Base-by-base conservation (phyloP, 805 yeast species). In the Vanderwaltozyma tropicalis region DNA sequence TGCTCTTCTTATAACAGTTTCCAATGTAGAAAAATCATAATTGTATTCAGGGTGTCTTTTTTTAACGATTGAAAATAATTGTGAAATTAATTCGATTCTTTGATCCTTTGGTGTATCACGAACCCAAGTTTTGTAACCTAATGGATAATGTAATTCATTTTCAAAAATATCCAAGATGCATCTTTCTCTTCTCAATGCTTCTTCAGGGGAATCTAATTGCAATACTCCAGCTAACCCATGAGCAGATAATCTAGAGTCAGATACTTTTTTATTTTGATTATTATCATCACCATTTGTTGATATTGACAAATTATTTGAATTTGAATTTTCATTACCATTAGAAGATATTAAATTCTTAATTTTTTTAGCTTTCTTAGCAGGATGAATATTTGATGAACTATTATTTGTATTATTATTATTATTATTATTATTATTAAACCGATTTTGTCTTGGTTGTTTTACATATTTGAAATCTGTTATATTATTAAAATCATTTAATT, bases 61-160 rank as follows among this genome's bases (percentile, higher is more conserved):
- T 24, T 62, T 64, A 6, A 80, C 75, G 39, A 69, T 63, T 6
- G 50, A 48, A 48, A 69, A 63, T 34, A 86, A 65, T 41, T 69
- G 63, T 5, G 49, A 45, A 43, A 69, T 66, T 28, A 86, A 66
- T 35, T 67, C 61, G 19, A 66, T 65, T 30, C 95, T 66, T 43
- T 72, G 71, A 4, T 57, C 61, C 37, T 67, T 69, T 1, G 72
- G 66, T 0, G 92, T 81, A 50, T 81, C 95, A 44, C 94, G 68
- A 31, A 83, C 78, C 95, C 95, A 86, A 0, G 94, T 82, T 50
- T 74, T 74, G 44, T 75, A 71, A 5, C 95, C 95, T 21, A 86
- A 56, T 21, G 79, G 76, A 58, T 83, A 85, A 4, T 80, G 78
- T 37, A 84, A 67, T 15, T 71, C 75, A 30, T 69, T 64, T 31